Conservation (phyloP, 805 yeast species). For the Wickerhamomyces strasburgensis region DNA sequence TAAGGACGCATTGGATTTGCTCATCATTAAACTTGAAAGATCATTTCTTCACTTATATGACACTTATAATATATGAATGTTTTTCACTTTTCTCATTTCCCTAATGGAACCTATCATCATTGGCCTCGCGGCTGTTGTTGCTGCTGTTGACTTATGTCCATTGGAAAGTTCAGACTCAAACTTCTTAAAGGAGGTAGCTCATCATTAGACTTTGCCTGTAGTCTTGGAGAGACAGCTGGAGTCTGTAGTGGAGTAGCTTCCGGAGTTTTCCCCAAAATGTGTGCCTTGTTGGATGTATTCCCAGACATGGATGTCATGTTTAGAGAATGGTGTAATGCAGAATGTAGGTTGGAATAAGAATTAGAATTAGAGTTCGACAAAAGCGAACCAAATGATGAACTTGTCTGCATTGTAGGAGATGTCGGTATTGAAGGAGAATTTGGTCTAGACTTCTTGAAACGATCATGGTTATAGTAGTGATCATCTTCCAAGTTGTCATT, state of each 20-base stretch:
- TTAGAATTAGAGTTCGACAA: conserved; percentile 15
- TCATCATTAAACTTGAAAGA: too few relatives aligned
- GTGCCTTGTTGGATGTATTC: conserved; percentile 10
- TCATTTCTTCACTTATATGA: too few relatives aligned
- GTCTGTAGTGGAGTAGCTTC: conserved; percentile 27
- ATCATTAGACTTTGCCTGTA: conserved; percentile 15
- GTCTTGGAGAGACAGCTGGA: conserved; percentile 23
- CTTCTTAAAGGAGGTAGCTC: conserved; percentile 27
- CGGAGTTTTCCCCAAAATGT: conserved; percentile 25
- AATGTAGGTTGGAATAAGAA: conserved; percentile 22
- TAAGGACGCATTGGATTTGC: too few relatives aligned
- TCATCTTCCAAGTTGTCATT: conserved; percentile 39
- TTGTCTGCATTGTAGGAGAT: conserved; percentile 11
- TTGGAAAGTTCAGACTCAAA: conserved; percentile 24
- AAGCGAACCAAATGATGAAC: background rate
- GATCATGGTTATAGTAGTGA: conserved; percentile 26
- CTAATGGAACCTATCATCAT: too few relatives aligned
- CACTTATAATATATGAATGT: too few relatives aligned
- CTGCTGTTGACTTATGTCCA: conserved; percentile 12
- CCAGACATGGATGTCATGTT: conserved; percentile 16
- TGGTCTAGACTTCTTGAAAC: conserved; percentile 35
- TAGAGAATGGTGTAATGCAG: conserved; percentile 19
- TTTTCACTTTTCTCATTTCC: too few relatives aligned
- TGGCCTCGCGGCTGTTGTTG: conserved; percentile 6
- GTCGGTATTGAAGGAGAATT: conserved; percentile 28